Base-by-base conservation (phyloP, 1,284 basidiomycete species). In the Ceratobasidium sp. region DNA sequence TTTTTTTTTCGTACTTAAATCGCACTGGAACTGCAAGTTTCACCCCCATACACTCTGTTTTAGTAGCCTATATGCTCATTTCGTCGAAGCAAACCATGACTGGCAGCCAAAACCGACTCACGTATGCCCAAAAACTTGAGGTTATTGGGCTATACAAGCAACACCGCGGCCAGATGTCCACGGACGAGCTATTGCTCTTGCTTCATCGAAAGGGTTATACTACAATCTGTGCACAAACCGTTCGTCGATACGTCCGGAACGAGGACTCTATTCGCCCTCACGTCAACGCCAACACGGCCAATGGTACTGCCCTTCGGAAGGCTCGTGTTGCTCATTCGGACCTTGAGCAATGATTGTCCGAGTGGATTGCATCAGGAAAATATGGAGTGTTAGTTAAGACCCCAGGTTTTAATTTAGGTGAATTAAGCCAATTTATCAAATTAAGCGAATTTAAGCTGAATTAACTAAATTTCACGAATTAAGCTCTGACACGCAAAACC, bases 201-300 rank as follows among this genome's bases (percentile, higher is more conserved):
- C 70, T 61, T 38, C 26, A 42, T 15, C 10, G 20, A 9, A 57
- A 57, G 67, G 67, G 67, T 5, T 70, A 28, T 52, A 23, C 52
- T 1, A 70, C 67, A 12, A 70, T 70, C 20, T 70, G 67, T 44
- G 67, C 23, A 13, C 67, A 70, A 57, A 70, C 52, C 33, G 28
- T 70, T 20, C 54, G 54, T 52, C 52, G 52, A 33, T 70, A 70
- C 28, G 52, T 38, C 40, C 67, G 38, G 28, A 54, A 20, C 52
- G 67, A 70, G n/a, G 67, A 40, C 5, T 38, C 52, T 3, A 70
- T 70, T 70, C 67, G 67, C 38, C 52, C 17, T 23, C 52, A 57
- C 17, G 33, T 70, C 70, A 61, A 61, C 15, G 20, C 38, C n/a
- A 66, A 66, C 42, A 40, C 26, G 15, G 20, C 44, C 44, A 50